These are phyloP conservation scores for Neospora caninum DNA, from an alignment of 169 alveolate species.

Conservation along the genomic window DNA sequence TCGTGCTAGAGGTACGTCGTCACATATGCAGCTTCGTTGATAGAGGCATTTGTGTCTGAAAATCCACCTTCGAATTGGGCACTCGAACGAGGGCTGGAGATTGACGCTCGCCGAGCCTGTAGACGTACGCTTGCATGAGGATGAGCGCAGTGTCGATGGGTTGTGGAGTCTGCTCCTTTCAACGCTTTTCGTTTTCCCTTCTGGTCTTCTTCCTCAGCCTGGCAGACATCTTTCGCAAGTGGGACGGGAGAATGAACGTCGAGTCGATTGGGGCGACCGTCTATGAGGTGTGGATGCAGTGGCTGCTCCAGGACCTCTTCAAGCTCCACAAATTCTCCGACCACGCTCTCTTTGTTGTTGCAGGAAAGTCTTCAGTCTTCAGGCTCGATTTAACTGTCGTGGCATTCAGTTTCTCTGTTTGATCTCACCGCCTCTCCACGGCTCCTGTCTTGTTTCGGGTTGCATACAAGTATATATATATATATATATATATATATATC, in stretches of 20 bases:
- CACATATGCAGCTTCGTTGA: too few species aligned
- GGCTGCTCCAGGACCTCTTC: slow-evolving; percentile 54
- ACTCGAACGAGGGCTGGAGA: too few species aligned
- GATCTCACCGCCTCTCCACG: background rate
- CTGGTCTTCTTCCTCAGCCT: slow-evolving; percentile 10
- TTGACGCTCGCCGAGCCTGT: too few species aligned
- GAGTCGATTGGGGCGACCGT: slow-evolving; percentile 55
- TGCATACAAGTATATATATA: background rate
- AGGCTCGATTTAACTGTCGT: background rate
- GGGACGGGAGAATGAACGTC: slow-evolving; percentile 60
- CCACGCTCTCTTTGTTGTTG: slow-evolving; percentile 35
- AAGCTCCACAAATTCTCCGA: slow-evolving; percentile 45
- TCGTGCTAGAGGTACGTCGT: too few species aligned
- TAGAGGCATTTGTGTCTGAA: too few species aligned
- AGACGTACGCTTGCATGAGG: too few species aligned
- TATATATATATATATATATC: background rate
- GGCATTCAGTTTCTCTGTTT: background rate
- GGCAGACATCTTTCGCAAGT: slow-evolving; percentile 28
- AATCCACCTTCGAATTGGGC: too few species aligned
- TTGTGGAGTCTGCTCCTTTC: too few species aligned
- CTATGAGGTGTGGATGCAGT: slow-evolving; percentile 65
- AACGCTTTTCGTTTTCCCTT: background rate
- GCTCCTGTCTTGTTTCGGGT: background rate
- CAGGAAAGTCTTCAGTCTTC: slow-evolving; percentile 4
- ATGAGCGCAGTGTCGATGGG: too few species aligned